Percentiles rank a stretch among this genome's conserved stretches.
phyloP scores from a whole-genome alignment of 2,329 filamentous ascomycete genomes.

The Ilyonectria sp. region DNA sequence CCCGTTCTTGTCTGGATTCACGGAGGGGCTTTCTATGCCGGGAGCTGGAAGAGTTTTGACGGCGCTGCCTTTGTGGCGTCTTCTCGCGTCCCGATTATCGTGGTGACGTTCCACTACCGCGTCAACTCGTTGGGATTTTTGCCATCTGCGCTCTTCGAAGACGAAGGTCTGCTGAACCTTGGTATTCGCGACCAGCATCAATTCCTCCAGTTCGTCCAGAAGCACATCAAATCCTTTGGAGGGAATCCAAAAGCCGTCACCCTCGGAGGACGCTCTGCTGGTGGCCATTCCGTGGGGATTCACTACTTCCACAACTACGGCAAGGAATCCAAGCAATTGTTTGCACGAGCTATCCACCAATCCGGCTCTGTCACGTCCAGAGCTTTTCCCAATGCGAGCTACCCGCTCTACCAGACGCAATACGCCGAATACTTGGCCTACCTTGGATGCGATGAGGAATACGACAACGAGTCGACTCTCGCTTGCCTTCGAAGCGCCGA shows the following conservation, averaged over 20 bases:
- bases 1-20: slow-evolving; percentile 59
- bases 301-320: slow-evolving; percentile 58
- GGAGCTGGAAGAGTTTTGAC: slow-evolving; percentile 54
- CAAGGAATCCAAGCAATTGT: slow-evolving; percentile 48
- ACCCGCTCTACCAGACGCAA: slow-evolving; percentile 53
- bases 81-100: slow-evolving; percentile 58
- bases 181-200: slow-evolving; percentile 68
- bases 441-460: slow-evolving; percentile 48
- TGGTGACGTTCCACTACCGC: slow-evolving; percentile 62
- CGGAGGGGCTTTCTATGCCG: slow-evolving; percentile 54
- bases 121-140: slow-evolving; percentile 57
- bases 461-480: slow-evolving; percentile 52
- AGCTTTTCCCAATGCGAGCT: slow-evolving; percentile 53
- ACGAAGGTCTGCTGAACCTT: slow-evolving; percentile 61
- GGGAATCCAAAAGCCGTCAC: slow-evolving; percentile 67
- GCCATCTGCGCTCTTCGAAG: slow-evolving; percentile 58
- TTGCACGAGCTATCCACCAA: slow-evolving; percentile 54
- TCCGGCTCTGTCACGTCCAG: slow-evolving; percentile 56
- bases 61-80: slow-evolving; percentile 52
- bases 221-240: slow-evolving; percentile 67
- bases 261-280: slow-evolving; percentile 69
- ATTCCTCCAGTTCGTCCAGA: slow-evolving; percentile 68
- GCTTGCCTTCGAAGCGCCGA: slow-evolving; percentile 57
- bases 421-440: slow-evolving; percentile 49
- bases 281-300: slow-evolving; percentile 58